Percentiles rank a stretch among this genome's conserved stretches.
phyloP scores from a whole-genome alignment of 345 rosid genomes.

The Salix brachista region DNA sequence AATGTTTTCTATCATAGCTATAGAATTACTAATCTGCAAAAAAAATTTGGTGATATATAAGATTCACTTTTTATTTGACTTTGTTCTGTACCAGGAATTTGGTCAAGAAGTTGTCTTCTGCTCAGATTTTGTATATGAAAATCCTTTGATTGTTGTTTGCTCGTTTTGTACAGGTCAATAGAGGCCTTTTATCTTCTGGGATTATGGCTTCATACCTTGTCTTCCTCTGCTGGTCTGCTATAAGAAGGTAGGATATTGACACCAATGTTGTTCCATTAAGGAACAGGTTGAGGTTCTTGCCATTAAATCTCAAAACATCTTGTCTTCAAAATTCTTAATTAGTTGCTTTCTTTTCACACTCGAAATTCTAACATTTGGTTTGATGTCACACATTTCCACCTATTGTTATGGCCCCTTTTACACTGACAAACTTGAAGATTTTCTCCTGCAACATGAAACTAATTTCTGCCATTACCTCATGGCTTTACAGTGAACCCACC shows the following conservation, averaged over 20 bases:
- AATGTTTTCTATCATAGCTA: too few species aligned
- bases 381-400: too few species aligned
- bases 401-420: too few species aligned
- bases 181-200: conserved; percentile 74
- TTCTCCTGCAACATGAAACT: too few species aligned
- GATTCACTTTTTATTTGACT: too few species aligned
- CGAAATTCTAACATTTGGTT: too few species aligned
- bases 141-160: not conserved
- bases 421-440: too few species aligned
- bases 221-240: conserved; percentile 91
- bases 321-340: not conserved
- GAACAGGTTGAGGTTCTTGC: not conserved
- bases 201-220: conserved; percentile 87
- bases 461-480: conserved; percentile 7
- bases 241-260: conserved; percentile 61
- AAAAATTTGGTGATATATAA: too few species aligned
- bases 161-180: conserved; percentile 49
- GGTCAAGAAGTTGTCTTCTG: not conserved
- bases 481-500: conserved; percentile 65
- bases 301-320: not conserved
- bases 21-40: too few species aligned
- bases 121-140: not conserved
- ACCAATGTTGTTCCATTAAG: not conserved
- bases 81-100: too few species aligned
- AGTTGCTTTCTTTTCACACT: not conserved